phyloP scores from a whole-genome alignment of 306 rosid genomes.

The Sicyos edulis region DNA sequence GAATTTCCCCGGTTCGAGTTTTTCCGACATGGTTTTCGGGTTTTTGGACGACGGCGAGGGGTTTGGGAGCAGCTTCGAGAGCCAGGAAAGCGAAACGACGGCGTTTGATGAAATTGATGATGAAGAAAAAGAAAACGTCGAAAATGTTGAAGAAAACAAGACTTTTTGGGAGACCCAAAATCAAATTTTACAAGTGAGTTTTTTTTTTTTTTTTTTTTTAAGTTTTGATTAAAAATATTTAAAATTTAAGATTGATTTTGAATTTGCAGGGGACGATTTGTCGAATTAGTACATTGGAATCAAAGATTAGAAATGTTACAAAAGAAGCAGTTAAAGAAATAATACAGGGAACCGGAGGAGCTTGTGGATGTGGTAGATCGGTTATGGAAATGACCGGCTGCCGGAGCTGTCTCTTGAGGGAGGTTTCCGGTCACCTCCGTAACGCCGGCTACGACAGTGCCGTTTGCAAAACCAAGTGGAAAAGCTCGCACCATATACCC shows the following conservation, averaged over 20 bases:
- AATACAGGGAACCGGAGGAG: conserved; percentile 23
- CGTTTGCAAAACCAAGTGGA: conserved; percentile 79
- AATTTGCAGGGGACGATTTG: conserved; percentile 37
- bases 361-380: conserved; percentile 50
- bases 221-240: background rate
- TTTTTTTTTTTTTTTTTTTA: background rate
- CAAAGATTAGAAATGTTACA: conserved; percentile 45
- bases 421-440: conserved; percentile 47
- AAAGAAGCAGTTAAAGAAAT: conserved; percentile 47
- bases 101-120: conserved; percentile 36
- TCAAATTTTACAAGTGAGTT: conserved; percentile 52
- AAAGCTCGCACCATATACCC: conserved; percentile 42
- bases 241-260: background rate
- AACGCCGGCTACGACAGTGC: conserved; percentile 47
- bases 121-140: conserved; percentile 7
- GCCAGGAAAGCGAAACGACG: conserved; percentile 21
- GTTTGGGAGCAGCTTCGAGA: conserved; percentile 27
- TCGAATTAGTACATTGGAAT: conserved; percentile 47
- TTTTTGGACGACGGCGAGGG: conserved; percentile 34
- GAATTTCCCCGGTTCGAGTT: conserved; percentile 13
- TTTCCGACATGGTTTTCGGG: conserved; percentile 52
- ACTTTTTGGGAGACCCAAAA: conserved; percentile 66
- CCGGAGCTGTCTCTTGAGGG: conserved; percentile 51
- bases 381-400: conserved; percentile 29
- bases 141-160: conserved; percentile 27